Evolutionary conservation across 2,329 filamentous ascomycete species (phyloP).

Genomic region (Boeremia exigua): DNA sequence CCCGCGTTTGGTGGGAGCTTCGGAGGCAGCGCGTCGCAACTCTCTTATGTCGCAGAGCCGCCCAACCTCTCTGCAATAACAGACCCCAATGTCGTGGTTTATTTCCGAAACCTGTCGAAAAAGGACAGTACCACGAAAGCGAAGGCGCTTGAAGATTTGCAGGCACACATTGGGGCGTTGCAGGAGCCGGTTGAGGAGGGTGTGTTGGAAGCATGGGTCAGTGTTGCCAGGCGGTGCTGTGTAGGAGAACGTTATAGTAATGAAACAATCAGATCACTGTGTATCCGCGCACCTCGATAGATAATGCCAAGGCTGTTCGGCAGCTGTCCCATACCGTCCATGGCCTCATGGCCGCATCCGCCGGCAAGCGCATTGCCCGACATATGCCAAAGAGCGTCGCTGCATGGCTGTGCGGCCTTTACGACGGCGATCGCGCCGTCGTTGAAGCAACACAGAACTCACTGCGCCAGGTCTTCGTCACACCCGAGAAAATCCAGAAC

Average conservation of each 20-base stretch:
- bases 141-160: conserved; percentile 86
- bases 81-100: conserved; percentile 81
- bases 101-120: conserved; percentile 92
- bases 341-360: conserved; percentile 62
- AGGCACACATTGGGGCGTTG: conserved; percentile 66
- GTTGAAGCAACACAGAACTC: conserved; percentile 79
- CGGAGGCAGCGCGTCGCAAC: conserved; percentile 60
- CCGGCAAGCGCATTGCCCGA: conserved; percentile 82
- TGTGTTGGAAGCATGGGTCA: conserved; percentile 87
- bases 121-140: conserved; percentile 92
- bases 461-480: conserved; percentile 75
- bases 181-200: conserved; percentile 75
- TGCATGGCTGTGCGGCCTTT: conserved; percentile 89
- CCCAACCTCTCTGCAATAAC: conserved; percentile 79
- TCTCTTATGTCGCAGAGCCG: conserved; percentile 88
- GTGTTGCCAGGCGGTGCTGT: conserved; percentile 40
- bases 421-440: conserved; percentile 81
- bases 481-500: conserved; percentile 75
- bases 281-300: conserved; percentile 89
- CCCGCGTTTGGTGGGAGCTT: conserved; percentile 53
- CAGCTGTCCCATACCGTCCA: conserved; percentile 84
- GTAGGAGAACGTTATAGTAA: background rate
- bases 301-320: conserved; percentile 84
- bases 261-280: conserved; percentile 69
- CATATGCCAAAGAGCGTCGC: conserved; percentile 79